Evolutionary conservation across 1,284 basidiomycete species (phyloP).

Genomic region (Xerocomus nothofagi): DNA sequence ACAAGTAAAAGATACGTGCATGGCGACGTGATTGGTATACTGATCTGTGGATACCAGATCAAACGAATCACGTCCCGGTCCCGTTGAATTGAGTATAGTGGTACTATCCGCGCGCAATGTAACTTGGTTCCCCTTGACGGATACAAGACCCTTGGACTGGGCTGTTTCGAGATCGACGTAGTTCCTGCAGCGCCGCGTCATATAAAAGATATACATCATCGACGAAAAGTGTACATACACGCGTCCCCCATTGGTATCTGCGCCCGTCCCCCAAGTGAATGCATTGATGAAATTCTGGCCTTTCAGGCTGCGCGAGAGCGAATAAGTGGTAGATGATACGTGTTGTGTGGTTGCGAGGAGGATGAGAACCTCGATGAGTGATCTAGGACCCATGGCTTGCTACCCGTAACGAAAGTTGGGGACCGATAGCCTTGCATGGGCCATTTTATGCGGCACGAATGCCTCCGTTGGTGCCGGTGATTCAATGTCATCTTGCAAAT

Average conservation of each 20-base stretch:
- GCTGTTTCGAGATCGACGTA: conserved; percentile 16
- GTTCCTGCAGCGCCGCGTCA: conserved; percentile 11
- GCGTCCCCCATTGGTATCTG: conserved; percentile 19
- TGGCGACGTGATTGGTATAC: conserved; percentile 37
- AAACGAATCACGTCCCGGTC: conserved; percentile 40
- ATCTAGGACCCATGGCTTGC: conserved; percentile 5
- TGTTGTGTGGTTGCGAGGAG: conserved; percentile 8
- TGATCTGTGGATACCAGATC: conserved; percentile 32
- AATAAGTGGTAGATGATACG: conserved; percentile 15
- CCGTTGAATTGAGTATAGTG: conserved; percentile 22
- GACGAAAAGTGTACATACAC: conserved; percentile 13
- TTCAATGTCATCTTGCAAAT: background rate
- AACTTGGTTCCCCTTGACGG: conserved; percentile 13
- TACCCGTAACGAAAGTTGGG: background rate
- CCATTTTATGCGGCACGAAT: conserved; percentile 6
- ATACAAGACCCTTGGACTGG: conserved; percentile 15
- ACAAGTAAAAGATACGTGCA: conserved; percentile 20
- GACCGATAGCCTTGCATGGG: background rate
- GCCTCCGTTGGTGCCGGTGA: background rate
- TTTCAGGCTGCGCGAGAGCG: conserved; percentile 8
- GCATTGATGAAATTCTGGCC: conserved; percentile 21
- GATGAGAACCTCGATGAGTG: background rate
- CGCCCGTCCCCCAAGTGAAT: conserved; percentile 13
- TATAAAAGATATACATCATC: background rate
- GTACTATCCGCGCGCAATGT: conserved; percentile 22